phyloP scores from a whole-genome alignment of 2,329 filamentous ascomycete species.

The Clonostachys rosea region DNA sequence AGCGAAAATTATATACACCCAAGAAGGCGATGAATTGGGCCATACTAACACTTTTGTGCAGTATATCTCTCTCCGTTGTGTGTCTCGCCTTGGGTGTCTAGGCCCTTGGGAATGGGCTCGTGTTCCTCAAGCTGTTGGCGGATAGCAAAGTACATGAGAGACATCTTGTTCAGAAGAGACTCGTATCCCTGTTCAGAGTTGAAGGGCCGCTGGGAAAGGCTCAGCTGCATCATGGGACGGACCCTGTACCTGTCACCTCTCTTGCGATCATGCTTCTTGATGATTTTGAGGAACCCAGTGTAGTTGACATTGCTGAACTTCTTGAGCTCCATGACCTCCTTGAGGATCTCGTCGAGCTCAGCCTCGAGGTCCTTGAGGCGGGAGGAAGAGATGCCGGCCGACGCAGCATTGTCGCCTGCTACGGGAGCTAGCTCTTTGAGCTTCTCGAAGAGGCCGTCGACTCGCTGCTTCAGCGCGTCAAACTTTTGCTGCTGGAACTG shows the following conservation, averaged over 20 bases:
- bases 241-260: constrained; percentile 83
- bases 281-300: constrained; percentile 95
- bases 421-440: constrained; percentile 76
- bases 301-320: constrained; percentile 97
- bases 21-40: not conserved
- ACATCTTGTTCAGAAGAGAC: constrained; percentile 83
- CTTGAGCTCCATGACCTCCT: constrained; percentile 88
- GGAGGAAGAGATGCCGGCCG: constrained; percentile 40
- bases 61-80: constrained; percentile 70
- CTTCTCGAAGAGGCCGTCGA: constrained; percentile 57
- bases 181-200: constrained; percentile 89
- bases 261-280: constrained; percentile 98
- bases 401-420: constrained; percentile 49
- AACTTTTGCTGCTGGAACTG: constrained; percentile 81
- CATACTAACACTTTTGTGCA: constrained; percentile 75
- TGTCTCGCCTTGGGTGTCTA: constrained; percentile 49
- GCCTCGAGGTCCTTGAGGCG: constrained; percentile 66
- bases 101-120: constrained; percentile 34
- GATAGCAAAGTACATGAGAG: constrained; percentile 93
- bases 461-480: constrained; percentile 46
- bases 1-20: constrained; percentile 10
- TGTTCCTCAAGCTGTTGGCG: constrained; percentile 72
- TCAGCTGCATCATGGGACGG: constrained; percentile 85
- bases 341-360: constrained; percentile 83
- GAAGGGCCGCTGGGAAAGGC: constrained; percentile 83